Percentiles rank a stretch among this genome's conserved stretches.
Evolutionary conservation across 805 yeast genomes (phyloP).

Genomic region (Hanseniaspora lachancei): DNA sequence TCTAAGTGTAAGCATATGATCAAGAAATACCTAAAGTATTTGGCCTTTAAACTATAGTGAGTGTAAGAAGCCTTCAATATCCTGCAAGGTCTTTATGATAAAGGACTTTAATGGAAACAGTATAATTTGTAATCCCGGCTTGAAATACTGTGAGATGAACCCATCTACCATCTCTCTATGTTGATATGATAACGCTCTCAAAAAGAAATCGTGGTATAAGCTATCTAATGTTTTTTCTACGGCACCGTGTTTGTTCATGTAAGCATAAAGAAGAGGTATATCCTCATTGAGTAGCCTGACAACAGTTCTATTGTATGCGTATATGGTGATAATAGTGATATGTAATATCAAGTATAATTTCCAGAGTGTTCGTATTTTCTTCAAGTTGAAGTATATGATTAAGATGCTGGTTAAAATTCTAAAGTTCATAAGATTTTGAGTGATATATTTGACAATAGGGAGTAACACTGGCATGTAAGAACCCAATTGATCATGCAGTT

Average conservation of each 20-base stretch:
- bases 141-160: not conserved
- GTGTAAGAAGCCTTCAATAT: conserved; percentile 3
- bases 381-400: not conserved
- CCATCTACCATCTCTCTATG: not conserved
- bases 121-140: not conserved
- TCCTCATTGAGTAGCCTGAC: conserved; percentile 6
- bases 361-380: not conserved
- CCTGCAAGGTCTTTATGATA: conserved; percentile 2
- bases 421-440: not conserved
- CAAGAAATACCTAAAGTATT: not conserved
- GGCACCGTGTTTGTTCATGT: conserved; percentile 10
- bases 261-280: conserved; percentile 1
- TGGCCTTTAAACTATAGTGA: not conserved
- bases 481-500: not conserved
- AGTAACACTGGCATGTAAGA: not conserved
- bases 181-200: not conserved
- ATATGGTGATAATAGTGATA: not conserved
- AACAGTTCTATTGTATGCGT: conserved; percentile 7
- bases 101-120: not conserved
- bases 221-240: not conserved
- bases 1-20: not conserved
- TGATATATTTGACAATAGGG: not conserved
- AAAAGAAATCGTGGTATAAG: not conserved
- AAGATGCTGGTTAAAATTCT: not conserved
- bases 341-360: not conserved